A percentile compares a stretch with the other conserved stretches of the same genome.
These are phyloP conservation scores for Saturnispora bothae DNA, from an alignment of 805 yeast species.

Conservation along the genomic window DNA sequence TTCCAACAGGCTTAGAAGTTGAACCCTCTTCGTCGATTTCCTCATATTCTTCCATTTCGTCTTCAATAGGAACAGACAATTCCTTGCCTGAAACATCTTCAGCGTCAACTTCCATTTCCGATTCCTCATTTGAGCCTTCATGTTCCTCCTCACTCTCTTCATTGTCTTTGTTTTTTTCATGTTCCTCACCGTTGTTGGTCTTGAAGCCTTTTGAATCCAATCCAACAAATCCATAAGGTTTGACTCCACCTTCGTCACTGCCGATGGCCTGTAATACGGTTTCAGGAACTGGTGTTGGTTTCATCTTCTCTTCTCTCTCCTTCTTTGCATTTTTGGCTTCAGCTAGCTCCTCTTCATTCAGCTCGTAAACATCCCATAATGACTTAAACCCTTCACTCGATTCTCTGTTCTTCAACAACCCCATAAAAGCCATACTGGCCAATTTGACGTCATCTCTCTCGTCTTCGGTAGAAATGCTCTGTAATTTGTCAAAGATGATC, in stretches of 20 bases:
- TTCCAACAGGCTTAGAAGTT: too few species aligned
- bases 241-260: constrained; percentile 9
- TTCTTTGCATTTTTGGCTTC: constrained; percentile 18
- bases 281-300: too few species aligned
- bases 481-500: constrained; percentile 35
- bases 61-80: too few species aligned
- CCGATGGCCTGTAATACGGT: too few species aligned
- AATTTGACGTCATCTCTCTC: constrained; percentile 69
- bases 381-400: constrained; percentile 28
- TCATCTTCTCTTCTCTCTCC: constrained; percentile 11
- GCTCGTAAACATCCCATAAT: constrained; percentile 45
- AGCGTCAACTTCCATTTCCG: too few species aligned
- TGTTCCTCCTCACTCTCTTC: too few species aligned
- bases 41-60: too few species aligned
- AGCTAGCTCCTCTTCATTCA: constrained; percentile 34
- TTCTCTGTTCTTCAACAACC: constrained; percentile 41
- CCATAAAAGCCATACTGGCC: constrained; percentile 62
- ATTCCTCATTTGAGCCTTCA: too few species aligned
- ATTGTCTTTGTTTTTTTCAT: background rate
- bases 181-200: too few species aligned
- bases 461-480: constrained; percentile 41
- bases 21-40: too few species aligned
- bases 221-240: constrained; percentile 25
- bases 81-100: too few species aligned
- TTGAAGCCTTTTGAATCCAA: too few species aligned